Evolutionary conservation across 1,284 basidiomycete genomes (phyloP), one percentile per base, ranked within the genome.

Genomic region (Microstroma glucosiphilum): DNA sequence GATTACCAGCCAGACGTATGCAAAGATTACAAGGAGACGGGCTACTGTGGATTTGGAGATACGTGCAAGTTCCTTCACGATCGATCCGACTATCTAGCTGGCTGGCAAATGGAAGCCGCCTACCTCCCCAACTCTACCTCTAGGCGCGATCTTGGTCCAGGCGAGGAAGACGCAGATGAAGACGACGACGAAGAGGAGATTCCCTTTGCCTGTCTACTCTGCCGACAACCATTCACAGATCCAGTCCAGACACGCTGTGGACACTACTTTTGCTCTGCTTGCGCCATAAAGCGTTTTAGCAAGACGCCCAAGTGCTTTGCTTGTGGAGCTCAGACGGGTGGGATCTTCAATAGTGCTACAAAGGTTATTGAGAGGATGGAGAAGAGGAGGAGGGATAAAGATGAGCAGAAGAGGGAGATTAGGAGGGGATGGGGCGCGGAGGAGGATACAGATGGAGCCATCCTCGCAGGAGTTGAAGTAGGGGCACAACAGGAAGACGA

Each of bases 21-120:
- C 82, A 99, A 98, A 80, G 93, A 97, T 81, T 99, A 98, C 82
- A 97, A 96, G 86, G 94, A 98, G 82, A 98, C 94, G 51, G 96
- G 96, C 0, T 98, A 92, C 80, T 99, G 94, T 81, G 96, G 96
- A 3, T 99, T 96, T 79, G 96, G 96, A 37, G 96, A 99, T 81
- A 93, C 91, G 8, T 99, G 94, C 82, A 98, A 97, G 65, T 78
- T 74, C 73, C 70, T 76, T 43, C 79, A 78, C 69, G 77, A 80
- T 89, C 80, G 84, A 56, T 83, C 83, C 60, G 84, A 85, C 75
- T 96, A 99, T 81, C 86, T 98, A 40, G 89, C 90, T 11, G 96
- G 96, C 51, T 99, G 96, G 96, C 94, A 99, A 81, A 84, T 99
- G 60, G 93, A 97, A 82, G 81, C 75, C 49, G 73, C 73, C 19